phyloP scores from a whole-genome alignment of 768 basidiomycete species.

The Dioszegia crocea region DNA sequence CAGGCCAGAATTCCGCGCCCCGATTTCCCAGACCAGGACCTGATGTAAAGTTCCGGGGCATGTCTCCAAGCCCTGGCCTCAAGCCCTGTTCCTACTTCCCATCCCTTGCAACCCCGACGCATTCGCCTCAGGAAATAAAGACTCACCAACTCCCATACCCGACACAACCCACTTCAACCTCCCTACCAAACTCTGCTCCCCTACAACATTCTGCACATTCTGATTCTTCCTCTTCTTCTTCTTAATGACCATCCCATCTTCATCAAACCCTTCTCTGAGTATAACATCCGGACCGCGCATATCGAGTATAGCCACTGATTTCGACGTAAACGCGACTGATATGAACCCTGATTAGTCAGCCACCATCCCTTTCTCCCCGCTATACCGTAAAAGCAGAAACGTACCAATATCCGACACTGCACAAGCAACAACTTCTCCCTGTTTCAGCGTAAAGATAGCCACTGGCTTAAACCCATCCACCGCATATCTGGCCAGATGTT shows the following conservation, averaged over 20 bases:
- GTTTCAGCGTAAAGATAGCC: constrained; percentile 58
- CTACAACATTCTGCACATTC: constrained; percentile 51
- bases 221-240: constrained; percentile 53
- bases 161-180: constrained; percentile 67
- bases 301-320: constrained; percentile 63
- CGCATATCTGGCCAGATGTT: constrained; percentile 53
- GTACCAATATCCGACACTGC: constrained; percentile 71
- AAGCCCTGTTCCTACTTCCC: too few species aligned
- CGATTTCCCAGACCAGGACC: too few species aligned
- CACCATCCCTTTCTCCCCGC: not conserved
- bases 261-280: constrained; percentile 54
- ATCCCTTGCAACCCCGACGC: too few species aligned
- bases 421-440: constrained; percentile 57
- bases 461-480: constrained; percentile 60
- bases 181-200: constrained; percentile 50
- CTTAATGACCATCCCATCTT: constrained; percentile 45
- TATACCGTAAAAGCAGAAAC: constrained; percentile 31
- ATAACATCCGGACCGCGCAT: constrained; percentile 70
- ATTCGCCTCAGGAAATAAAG: constrained; percentile 38
- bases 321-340: constrained; percentile 64
- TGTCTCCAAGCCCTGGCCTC: too few species aligned
- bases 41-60: too few species aligned
- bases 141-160: constrained; percentile 57
- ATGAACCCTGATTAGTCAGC: constrained; percentile 61
- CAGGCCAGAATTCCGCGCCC: too few species aligned